A percentile compares a stretch with the other conserved stretches of the same genome.
phyloP scores from a whole-genome alignment of 495 filamentous ascomycete genomes.

The Tuber magnatum region DNA sequence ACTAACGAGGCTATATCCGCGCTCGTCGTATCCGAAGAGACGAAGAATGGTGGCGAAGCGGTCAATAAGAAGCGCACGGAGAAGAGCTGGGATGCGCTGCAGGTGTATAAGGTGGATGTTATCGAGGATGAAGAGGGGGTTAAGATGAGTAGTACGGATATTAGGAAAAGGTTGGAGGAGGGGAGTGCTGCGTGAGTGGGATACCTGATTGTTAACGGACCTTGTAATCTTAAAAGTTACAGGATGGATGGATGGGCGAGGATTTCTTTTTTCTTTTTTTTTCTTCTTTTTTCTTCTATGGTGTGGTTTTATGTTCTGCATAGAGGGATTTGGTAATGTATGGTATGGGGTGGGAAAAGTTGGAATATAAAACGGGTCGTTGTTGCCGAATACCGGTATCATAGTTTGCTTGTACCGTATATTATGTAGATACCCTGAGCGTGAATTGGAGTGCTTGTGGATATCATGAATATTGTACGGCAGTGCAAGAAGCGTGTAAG shows the following conservation, averaged over 20 bases:
- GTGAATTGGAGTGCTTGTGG: not conserved
- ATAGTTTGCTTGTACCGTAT: not conserved
- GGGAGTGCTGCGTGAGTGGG: slow-evolving; percentile 12
- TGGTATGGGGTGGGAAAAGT: not conserved
- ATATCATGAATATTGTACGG: not conserved
- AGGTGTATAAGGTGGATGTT: slow-evolving; percentile 79
- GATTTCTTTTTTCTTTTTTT: not conserved
- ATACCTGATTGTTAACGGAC: not conserved
- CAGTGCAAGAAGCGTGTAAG: not conserved
- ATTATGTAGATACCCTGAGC: not conserved
- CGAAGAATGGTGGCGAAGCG: slow-evolving; percentile 68
- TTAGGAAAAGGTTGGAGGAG: slow-evolving; percentile 49
- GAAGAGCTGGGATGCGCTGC: slow-evolving; percentile 67
- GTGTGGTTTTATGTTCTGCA: not conserved
- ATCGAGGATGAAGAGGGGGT: slow-evolving; percentile 51
- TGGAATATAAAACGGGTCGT: not conserved
- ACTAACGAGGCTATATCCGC: slow-evolving; percentile 71
- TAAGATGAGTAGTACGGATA: slow-evolving; percentile 86
- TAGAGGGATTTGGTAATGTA: not conserved
- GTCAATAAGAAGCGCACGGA: slow-evolving; percentile 74
- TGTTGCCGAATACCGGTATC: not conserved
- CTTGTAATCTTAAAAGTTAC: not conserved
- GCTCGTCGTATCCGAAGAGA: slow-evolving; percentile 85
- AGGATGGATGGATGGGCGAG: not conserved
- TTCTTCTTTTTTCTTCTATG: not conserved